These are phyloP conservation scores for Plasmodium knowlesi DNA, from an alignment of 169 alveolate species.

Conservation along the genomic window DNA sequence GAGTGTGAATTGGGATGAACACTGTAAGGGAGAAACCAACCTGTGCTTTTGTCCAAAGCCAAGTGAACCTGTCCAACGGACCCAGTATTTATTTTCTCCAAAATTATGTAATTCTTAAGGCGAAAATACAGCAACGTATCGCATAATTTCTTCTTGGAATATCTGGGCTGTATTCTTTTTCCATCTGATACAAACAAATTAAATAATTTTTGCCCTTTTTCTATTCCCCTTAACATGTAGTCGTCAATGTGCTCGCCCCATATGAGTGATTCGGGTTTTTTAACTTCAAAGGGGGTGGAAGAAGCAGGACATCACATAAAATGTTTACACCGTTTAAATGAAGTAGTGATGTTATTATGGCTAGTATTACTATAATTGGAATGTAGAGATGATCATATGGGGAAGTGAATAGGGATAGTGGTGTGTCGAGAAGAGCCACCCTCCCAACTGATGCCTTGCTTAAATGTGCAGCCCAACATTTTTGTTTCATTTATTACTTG, in stretches of 20 bases:
- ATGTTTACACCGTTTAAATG: not conserved
- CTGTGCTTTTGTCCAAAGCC: slow-evolving; percentile 78
- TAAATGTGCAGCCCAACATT: not conserved
- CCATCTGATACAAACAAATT: slow-evolving; percentile 49
- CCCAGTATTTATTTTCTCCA: slow-evolving; percentile 83
- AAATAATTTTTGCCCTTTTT: slow-evolving; percentile 52
- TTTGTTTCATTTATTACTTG: slow-evolving; percentile 47
- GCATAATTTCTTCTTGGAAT: slow-evolving; percentile 71
- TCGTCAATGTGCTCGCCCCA: slow-evolving; percentile 75
- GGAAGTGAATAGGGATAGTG: not conserved
- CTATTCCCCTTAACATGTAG: slow-evolving; percentile 49
- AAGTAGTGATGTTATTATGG: not conserved
- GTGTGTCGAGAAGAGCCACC: not conserved
- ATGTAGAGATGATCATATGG: not conserved
- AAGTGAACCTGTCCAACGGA: slow-evolving; percentile 84
- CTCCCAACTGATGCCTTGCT: not conserved
- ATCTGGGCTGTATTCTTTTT: slow-evolving; percentile 58
- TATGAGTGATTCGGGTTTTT: slow-evolving; percentile 43
- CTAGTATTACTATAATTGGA: not conserved
- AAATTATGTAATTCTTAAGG: slow-evolving; percentile 79
- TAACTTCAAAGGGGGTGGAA: slow-evolving; percentile 7
- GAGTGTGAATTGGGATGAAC: not conserved
- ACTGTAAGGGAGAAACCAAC: not conserved
- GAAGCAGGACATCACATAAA: not conserved
- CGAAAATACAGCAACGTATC: slow-evolving; percentile 77